A percentile compares a stretch with the other conserved stretches of the same genome.
phyloP scores from a whole-genome alignment of 345 rosid species.

The Arabidopsis arenosa region DNA sequence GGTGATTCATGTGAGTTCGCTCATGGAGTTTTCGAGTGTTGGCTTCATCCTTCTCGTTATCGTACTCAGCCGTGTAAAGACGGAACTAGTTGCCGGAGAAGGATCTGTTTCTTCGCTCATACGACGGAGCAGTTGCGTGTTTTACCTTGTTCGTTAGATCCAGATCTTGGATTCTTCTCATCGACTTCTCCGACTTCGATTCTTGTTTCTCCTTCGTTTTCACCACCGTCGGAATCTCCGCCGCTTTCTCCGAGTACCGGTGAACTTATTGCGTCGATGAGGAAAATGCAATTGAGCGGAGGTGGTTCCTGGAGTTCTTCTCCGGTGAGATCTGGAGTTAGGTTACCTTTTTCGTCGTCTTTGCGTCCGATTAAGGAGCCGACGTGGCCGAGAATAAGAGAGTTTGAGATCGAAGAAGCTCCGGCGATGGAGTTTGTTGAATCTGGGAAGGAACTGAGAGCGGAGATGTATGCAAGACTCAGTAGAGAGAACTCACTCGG shows the following conservation, averaged over 20 bases:
- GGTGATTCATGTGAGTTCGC: slow-evolving; percentile 64
- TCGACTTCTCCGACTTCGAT: slow-evolving; percentile 61
- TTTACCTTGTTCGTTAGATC: slow-evolving; percentile 45
- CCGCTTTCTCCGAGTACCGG: slow-evolving; percentile 56
- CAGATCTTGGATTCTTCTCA: slow-evolving; percentile 50
- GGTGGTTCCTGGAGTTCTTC: slow-evolving; percentile 47
- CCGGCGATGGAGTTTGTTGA: slow-evolving; percentile 71
- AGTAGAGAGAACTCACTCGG: slow-evolving; percentile 60
- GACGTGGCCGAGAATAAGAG: slow-evolving; percentile 31
- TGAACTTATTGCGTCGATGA: slow-evolving; percentile 50
- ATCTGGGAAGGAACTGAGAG: slow-evolving; percentile 68
- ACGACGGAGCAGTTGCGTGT: slow-evolving; percentile 77
- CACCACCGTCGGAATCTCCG: slow-evolving; percentile 62
- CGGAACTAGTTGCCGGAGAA: slow-evolving; percentile 65
- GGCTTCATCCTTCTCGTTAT: slow-evolving; percentile 88
- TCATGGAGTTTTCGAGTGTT: slow-evolving; percentile 87
- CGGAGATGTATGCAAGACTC: slow-evolving; percentile 56
- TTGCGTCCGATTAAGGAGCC: slow-evolving; percentile 33
- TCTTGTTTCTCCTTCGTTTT: slow-evolving; percentile 50
- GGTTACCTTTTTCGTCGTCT: slow-evolving; percentile 49
- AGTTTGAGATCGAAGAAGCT: slow-evolving; percentile 49
- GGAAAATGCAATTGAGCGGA: slow-evolving; percentile 50
- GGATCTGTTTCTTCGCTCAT: slow-evolving; percentile 88
- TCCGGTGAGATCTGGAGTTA: slow-evolving; percentile 45
- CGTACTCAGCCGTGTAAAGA: slow-evolving; percentile 90